Percentiles rank a stretch among this genome's conserved stretches.
Evolutionary conservation across 2,329 filamentous ascomycete species (phyloP).

Genomic region (Colletotrichum agaves): DNA sequence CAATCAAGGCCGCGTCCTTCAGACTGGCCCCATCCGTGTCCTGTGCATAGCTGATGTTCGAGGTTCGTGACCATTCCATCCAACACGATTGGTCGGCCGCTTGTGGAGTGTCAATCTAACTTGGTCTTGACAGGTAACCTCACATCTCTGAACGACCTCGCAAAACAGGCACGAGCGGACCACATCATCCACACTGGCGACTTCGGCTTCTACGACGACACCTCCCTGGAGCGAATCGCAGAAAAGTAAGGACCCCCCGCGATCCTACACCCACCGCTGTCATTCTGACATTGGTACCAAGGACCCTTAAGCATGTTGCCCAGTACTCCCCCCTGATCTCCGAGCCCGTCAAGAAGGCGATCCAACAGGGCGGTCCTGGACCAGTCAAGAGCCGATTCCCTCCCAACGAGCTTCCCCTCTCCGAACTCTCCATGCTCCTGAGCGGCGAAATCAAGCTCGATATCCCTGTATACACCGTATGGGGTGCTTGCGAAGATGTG

Average conservation of each 20-base stretch:
- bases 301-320: slow-evolving; percentile 96
- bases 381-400: slow-evolving; percentile 88
- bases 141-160: slow-evolving; percentile 94
- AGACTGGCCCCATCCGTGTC: slow-evolving; percentile 73
- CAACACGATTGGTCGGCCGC: slow-evolving; percentile 7
- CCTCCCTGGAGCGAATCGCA: slow-evolving; percentile 94
- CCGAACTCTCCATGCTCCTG: slow-evolving; percentile 89
- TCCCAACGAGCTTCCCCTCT: slow-evolving; percentile 86
- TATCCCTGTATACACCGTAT: slow-evolving; percentile 97
- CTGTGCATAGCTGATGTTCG: slow-evolving; percentile 79
- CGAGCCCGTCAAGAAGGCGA: slow-evolving; percentile 77
- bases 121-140: slow-evolving; percentile 78
- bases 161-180: slow-evolving; percentile 92
- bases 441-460: slow-evolving; percentile 91
- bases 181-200: slow-evolving; percentile 99
- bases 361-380: slow-evolving; percentile 73
- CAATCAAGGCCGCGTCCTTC: slow-evolving; percentile 74
- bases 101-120: slow-evolving; percentile 15
- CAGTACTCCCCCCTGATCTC: slow-evolving; percentile 96
- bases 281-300: slow-evolving; percentile 51
- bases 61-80: slow-evolving; percentile 58
- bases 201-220: slow-evolving; percentile 98
- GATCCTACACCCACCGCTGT: slow-evolving; percentile 27
- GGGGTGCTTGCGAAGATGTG: slow-evolving; percentile 98
- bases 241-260: slow-evolving; percentile 79